Conservation (phyloP, 345 rosid genomes). For the Aegle marmelos region DNA sequence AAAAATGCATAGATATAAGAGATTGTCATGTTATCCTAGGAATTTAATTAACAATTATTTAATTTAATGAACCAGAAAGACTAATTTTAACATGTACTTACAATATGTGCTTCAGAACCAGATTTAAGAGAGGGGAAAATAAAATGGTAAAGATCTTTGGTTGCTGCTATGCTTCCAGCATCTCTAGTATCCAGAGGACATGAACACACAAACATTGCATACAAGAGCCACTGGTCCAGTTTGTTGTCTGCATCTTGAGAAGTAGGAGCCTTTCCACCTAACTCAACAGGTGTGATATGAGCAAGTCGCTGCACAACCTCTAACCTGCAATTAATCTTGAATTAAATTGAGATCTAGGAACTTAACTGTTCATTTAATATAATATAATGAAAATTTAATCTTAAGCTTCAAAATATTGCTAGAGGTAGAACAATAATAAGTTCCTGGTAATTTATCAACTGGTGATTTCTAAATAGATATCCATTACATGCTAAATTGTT, state of each 20-base stretch:
- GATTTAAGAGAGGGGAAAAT: slow-evolving; percentile 84
- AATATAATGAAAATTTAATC: slow-evolving; percentile 7
- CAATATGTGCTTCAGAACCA: slow-evolving; percentile 82
- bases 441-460: not conserved
- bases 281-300: slow-evolving; percentile 84
- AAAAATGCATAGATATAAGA: not conserved
- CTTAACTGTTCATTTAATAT: not conserved
- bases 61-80: not conserved
- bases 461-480: not conserved
- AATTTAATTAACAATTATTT: not conserved
- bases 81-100: slow-evolving; percentile 35
- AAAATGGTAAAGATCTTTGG: slow-evolving; percentile 84
- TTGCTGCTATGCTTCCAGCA: slow-evolving; percentile 72
- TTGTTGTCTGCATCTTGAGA: slow-evolving; percentile 89
- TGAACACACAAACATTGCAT: slow-evolving; percentile 93
- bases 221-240: slow-evolving; percentile 97
- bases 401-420: not conserved
- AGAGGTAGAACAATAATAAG: not conserved
- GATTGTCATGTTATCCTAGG: not conserved
- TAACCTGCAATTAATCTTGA: slow-evolving; percentile 49
- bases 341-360: not conserved
- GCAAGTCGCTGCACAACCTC: slow-evolving; percentile 82
- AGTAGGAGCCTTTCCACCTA: slow-evolving; percentile 92
- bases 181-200: slow-evolving; percentile 89
- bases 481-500: not conserved